phyloP scores from a whole-genome alignment of 73 alveolate species.

The Paramecium biaurelia region DNA sequence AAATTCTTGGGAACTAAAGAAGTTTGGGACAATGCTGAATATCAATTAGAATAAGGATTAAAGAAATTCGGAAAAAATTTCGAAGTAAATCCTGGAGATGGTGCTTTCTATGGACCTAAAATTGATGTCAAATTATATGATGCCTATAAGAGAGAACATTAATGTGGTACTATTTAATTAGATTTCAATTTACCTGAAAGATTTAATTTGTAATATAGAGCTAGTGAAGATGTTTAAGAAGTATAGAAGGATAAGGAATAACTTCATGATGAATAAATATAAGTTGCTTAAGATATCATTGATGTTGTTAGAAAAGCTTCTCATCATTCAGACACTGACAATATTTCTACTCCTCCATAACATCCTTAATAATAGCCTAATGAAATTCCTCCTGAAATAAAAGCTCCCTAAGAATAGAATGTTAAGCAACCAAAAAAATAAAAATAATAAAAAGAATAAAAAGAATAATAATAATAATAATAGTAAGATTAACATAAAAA shows the following conservation, averaged over 20 bases:
- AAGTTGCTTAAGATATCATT: constrained; percentile 20
- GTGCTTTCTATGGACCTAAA: constrained; percentile 99
- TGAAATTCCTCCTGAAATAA: not conserved
- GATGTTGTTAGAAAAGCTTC: constrained; percentile 37
- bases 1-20: constrained; percentile 92
- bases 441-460: not conserved
- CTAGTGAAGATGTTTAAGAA: constrained; percentile 79
- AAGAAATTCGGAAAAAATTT: constrained; percentile 97
- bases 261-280: constrained; percentile 34
- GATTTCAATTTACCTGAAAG: constrained; percentile 99
- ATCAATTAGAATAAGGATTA: constrained; percentile 85
- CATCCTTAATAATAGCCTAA: constrained; percentile 6
- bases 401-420: not conserved
- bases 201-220: constrained; percentile 90
- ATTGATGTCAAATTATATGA: constrained; percentile 98
- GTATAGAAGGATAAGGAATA: constrained; percentile 34
- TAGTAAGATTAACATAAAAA: constrained; percentile 59
- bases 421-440: not conserved
- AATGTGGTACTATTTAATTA: constrained; percentile 98
- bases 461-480: not conserved
- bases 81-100: constrained; percentile 98
- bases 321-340: constrained; percentile 26
- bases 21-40: constrained; percentile 98
- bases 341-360: constrained; percentile 2
- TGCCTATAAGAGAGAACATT: constrained; percentile 98